These are phyloP conservation scores for Immersiporthe knoxdaviesiana DNA, from an alignment of 2,329 filamentous ascomycete genomes.

Conservation along the genomic window DNA sequence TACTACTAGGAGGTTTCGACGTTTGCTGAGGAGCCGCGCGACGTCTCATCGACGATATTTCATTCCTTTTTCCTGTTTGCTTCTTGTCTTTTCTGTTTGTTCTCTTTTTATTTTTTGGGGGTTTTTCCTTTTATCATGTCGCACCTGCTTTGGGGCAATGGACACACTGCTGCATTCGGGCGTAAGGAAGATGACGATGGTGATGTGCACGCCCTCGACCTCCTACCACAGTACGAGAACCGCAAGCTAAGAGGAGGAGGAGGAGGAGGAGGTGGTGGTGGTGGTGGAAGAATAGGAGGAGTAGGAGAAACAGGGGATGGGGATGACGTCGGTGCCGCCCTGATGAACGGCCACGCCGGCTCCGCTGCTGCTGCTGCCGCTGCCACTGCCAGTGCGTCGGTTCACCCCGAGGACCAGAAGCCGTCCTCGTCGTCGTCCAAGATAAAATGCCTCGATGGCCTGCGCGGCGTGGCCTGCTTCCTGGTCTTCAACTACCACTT, in stretches of 20 bases:
- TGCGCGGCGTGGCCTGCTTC: constrained; percentile 47
- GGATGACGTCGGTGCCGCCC: neutral
- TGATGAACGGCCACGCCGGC: neutral
- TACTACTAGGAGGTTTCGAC: neutral
- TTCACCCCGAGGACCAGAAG: neutral
- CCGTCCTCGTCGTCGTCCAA: constrained; percentile 35
- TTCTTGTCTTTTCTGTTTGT: neutral
- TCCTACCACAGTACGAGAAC: constrained; percentile 3
- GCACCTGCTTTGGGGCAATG: neutral
- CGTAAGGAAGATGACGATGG: neutral
- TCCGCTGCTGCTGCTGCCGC: no score
- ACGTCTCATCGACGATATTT: neutral
- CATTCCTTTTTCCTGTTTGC: neutral
- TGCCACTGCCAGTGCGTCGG: neutral
- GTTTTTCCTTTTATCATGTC: neutral
- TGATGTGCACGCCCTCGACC: neutral
- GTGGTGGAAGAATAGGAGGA: no score
- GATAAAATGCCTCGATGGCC: constrained; percentile 45
- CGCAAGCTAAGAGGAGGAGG: neutral
- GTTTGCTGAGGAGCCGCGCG: constrained; percentile 4
- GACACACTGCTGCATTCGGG: neutral
- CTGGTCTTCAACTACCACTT: constrained; percentile 49
- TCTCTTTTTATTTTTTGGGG: neutral
- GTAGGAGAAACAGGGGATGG: neutral
- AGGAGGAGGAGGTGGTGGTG: no score